Percentiles rank a stretch among this genome's conserved stretches.
These are phyloP conservation scores for Penicillium sp. DNA, from an alignment of 2,329 filamentous ascomycete genomes.

Conservation along the genomic window DNA sequence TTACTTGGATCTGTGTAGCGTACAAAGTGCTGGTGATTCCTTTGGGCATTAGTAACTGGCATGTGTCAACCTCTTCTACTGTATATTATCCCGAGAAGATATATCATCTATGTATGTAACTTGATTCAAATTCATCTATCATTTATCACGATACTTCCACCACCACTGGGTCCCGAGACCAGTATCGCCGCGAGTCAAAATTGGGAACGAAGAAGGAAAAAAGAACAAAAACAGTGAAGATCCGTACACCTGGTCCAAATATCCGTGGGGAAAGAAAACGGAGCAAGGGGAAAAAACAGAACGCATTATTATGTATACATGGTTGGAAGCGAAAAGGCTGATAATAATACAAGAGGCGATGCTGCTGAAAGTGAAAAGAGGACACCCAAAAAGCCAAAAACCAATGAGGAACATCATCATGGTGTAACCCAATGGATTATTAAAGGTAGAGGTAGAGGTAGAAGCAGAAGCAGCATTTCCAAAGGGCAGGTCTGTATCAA, in stretches of 20 bases:
- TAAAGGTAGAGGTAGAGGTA: slow-evolving; percentile 5
- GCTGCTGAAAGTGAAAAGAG: slow-evolving; percentile 9
- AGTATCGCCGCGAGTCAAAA: background rate
- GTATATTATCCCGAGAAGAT: background rate
- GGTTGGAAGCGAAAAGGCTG: slow-evolving; percentile 3
- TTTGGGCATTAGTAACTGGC: background rate
- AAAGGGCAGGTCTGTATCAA: slow-evolving; percentile 4
- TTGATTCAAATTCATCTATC: slow-evolving; percentile 6
- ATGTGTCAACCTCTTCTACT: background rate
- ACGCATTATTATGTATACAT: slow-evolving; percentile 18
- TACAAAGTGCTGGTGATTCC: background rate
- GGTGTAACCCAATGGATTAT: background rate
- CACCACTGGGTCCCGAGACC: background rate
- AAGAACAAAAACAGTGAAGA: background rate
- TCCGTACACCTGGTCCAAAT: background rate
- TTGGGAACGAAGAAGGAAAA: background rate
- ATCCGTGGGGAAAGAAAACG: background rate
- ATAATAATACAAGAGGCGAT: slow-evolving; percentile 17
- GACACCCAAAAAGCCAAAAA: slow-evolving; percentile 7
- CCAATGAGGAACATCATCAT: background rate
- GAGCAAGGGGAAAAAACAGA: background rate
- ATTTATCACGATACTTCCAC: background rate
- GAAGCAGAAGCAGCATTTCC: background rate
- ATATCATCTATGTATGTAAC: background rate
- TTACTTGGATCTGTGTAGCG: background rate